phyloP scores from a whole-genome alignment of 1,284 basidiomycete genomes.

The Leccinum insolens region DNA sequence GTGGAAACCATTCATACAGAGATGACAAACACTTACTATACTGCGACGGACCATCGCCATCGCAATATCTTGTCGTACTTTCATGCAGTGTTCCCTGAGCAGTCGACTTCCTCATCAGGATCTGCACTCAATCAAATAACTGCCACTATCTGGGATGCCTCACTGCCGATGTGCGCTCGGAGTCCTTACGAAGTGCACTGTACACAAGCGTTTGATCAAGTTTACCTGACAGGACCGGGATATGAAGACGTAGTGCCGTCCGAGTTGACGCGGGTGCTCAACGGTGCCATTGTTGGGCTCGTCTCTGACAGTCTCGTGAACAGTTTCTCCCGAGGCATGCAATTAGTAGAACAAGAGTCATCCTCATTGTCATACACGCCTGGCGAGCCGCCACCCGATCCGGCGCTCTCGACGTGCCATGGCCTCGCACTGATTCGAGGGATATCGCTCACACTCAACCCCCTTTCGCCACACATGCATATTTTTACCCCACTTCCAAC shows the following conservation, averaged over 20 bases:
- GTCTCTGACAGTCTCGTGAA: constrained; percentile 36
- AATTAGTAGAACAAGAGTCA: constrained; percentile 1
- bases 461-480: constrained; percentile 52
- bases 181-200: too few species aligned
- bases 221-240: too few species aligned
- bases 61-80: too few species aligned
- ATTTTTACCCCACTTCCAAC: constrained; percentile 75
- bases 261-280: constrained; percentile 74
- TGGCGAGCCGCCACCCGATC: constrained; percentile 52
- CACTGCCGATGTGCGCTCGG: too few species aligned
- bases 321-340: background rate
- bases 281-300: constrained; percentile 81
- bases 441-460: constrained; percentile 13
- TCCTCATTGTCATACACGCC: constrained; percentile 57
- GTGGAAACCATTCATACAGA: too few species aligned
- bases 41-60: too few species aligned
- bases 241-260: constrained; percentile 30
- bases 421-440: constrained; percentile 79
- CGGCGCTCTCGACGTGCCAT: constrained; percentile 59
- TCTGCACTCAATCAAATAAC: too few species aligned
- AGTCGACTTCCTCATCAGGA: too few species aligned
- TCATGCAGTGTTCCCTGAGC: too few species aligned
- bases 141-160: too few species aligned
- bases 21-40: too few species aligned
- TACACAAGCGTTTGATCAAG: too few species aligned